Evolutionary conservation across 2,329 filamentous ascomycete species (phyloP).

Genomic region (Fusarium sp.): DNA sequence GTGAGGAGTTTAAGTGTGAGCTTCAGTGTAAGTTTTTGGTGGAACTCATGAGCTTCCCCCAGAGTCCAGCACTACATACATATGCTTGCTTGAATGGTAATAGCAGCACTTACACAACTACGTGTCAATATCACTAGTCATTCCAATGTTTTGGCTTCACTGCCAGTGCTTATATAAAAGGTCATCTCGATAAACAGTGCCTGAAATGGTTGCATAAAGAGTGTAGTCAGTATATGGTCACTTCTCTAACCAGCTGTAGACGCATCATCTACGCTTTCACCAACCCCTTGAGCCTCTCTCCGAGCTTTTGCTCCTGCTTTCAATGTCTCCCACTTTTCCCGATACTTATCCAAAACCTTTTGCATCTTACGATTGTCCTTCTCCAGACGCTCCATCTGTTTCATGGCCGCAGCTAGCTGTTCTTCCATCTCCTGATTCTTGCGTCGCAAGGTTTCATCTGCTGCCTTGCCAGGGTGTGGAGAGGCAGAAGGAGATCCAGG

Average conservation of each 20-base stretch:
- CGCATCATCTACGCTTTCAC: conserved; percentile 52
- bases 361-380: conserved; percentile 66
- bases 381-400: conserved; percentile 75
- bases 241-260: conserved; percentile 31
- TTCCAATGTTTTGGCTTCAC: conserved; percentile 3
- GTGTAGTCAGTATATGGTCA: neutral
- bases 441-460: conserved; percentile 55
- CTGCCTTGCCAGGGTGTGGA: conserved; percentile 36
- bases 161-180: conserved; percentile 14
- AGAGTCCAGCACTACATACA: neutral
- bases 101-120: neutral
- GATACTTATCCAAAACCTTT: conserved; percentile 67
- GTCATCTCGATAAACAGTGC: neutral
- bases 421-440: conserved; percentile 75
- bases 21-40: conserved; percentile 98
- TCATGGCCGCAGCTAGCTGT: conserved; percentile 66
- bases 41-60: conserved; percentile 63
- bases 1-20: conserved; percentile 86
- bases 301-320: conserved; percentile 71
- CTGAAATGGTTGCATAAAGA: neutral
- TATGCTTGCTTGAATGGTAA: neutral
- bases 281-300: conserved; percentile 54
- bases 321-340: conserved; percentile 70
- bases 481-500: conserved; percentile 63
- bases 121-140: neutral